Conservation (phyloP, 2,329 filamentous ascomycete genomes). For the Paracoccidioides brasiliensis region DNA sequence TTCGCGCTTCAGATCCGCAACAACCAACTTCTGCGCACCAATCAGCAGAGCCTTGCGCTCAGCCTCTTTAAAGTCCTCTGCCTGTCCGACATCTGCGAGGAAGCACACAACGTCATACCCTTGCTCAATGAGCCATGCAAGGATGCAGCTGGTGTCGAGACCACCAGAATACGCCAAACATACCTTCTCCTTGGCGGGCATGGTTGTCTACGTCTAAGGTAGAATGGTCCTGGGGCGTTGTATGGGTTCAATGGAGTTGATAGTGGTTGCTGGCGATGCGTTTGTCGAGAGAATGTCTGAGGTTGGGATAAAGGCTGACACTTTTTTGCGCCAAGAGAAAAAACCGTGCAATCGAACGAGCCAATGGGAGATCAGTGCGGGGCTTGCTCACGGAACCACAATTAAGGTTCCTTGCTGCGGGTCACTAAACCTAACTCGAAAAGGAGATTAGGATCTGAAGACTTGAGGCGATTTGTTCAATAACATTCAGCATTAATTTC, state of each 20-base stretch:
- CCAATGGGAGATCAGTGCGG: too few species aligned
- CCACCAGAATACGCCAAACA: conserved; percentile 35
- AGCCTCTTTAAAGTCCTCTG: conserved; percentile 59
- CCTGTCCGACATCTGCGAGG: conserved; percentile 60
- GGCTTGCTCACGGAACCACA: too few species aligned
- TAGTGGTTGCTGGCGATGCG: neutral
- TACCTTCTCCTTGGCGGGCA: conserved; percentile 16
- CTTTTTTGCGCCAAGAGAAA: too few species aligned
- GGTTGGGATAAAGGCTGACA: too few species aligned
- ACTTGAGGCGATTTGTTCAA: too few species aligned
- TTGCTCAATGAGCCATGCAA: conserved; percentile 34
- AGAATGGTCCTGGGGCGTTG: neutral
- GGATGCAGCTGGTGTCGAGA: conserved; percentile 47
- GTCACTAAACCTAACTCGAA: too few species aligned
- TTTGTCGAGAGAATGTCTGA: neutral
- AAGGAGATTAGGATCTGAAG: too few species aligned
- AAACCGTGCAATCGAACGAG: too few species aligned
- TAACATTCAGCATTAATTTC: too few species aligned
- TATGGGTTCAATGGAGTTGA: neutral
- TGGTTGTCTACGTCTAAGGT: neutral
- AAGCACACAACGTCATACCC: conserved; percentile 51
- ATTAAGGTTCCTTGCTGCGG: too few species aligned
- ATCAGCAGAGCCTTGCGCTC: conserved; percentile 59
- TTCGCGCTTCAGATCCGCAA: conserved; percentile 54
- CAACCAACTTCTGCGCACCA: conserved; percentile 52